phyloP scores from a whole-genome alignment of 306 rosid genomes.

The Arachis stenosperma region DNA sequence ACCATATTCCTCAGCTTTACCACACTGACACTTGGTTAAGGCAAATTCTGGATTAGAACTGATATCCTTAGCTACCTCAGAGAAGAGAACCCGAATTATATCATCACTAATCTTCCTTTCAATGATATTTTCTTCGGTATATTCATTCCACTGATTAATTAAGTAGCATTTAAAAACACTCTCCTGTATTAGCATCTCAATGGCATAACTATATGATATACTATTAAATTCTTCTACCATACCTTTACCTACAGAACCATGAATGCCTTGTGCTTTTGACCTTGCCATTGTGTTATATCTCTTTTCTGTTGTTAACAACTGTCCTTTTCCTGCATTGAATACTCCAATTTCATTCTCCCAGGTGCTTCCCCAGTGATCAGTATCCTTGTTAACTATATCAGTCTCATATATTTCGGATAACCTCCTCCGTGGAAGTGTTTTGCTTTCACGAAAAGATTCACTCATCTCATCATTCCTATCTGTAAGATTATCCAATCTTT shows the following conservation, averaged over 20 bases:
- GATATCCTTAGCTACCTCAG: conserved; percentile 41
- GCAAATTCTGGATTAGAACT: conserved; percentile 29
- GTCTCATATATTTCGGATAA: conserved; percentile 12
- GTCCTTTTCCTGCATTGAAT: conserved; percentile 34
- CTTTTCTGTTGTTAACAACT: conserved; percentile 38
- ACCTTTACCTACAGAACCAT: conserved; percentile 40
- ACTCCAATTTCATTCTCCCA: conserved; percentile 49
- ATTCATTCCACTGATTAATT: conserved; percentile 53
- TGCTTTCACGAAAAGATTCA: conserved; percentile 17
- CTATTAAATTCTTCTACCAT: conserved; percentile 30
- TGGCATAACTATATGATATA: conserved; percentile 34
- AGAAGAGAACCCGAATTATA: conserved; percentile 40
- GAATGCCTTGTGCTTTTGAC: conserved; percentile 38
- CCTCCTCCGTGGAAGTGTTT: conserved; percentile 25
- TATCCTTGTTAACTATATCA: conserved; percentile 21
- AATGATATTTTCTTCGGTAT: conserved; percentile 35
- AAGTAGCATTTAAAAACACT: conserved; percentile 38
- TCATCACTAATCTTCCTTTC: conserved; percentile 58
- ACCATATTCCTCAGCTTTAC: conserved; percentile 22
- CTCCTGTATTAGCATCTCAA: conserved; percentile 51
- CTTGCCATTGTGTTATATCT: conserved; percentile 38
- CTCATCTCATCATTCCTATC: conserved; percentile 46
- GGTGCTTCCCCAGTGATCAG: conserved; percentile 38
- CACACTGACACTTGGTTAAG: conserved; percentile 12
- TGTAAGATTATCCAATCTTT: conserved; percentile 51